These are phyloP conservation scores for Erythrobasidium yunnanense DNA, from an alignment of 768 basidiomycete genomes.

Conservation along the genomic window DNA sequence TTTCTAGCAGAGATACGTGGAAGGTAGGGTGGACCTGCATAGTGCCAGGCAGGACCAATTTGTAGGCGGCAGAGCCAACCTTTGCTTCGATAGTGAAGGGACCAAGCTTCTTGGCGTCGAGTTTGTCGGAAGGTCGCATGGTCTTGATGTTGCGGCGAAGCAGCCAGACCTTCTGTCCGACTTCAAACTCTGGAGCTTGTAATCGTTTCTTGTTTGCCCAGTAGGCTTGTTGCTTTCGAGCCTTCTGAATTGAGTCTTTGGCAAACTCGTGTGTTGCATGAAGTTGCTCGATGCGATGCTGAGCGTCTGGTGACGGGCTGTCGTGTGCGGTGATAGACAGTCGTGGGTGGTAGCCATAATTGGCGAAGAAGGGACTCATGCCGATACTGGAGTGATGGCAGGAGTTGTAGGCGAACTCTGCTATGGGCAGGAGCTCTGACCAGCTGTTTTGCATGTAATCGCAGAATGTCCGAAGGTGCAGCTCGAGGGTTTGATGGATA, in stretches of 20 bases:
- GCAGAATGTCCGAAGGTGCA: constrained; percentile 42
- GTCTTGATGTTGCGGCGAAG: constrained; percentile 45
- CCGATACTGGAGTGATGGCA: constrained; percentile 38
- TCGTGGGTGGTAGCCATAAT: constrained; percentile 27
- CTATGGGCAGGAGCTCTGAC: constrained; percentile 40
- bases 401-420: constrained; percentile 44
- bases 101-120: constrained; percentile 42
- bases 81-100: constrained; percentile 32
- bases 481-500: constrained; percentile 45
- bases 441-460: constrained; percentile 43
- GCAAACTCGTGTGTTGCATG: not conserved
- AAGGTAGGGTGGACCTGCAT: not conserved
- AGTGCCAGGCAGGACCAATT: not conserved
- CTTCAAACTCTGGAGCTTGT: constrained; percentile 38
- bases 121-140: constrained; percentile 45
- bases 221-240: not conserved
- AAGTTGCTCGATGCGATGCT: not conserved
- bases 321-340: not conserved
- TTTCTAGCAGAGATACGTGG: not conserved
- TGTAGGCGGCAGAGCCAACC: not conserved
- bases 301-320: not conserved
- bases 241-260: not conserved
- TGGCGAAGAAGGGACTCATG: constrained; percentile 39
- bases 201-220: not conserved
- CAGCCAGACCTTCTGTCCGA: constrained; percentile 44